Evolutionary conservation across 2,329 filamentous ascomycete genomes (phyloP), one percentile per base, ranked within the genome.

Genomic region (Diplodia sapinea): DNA sequence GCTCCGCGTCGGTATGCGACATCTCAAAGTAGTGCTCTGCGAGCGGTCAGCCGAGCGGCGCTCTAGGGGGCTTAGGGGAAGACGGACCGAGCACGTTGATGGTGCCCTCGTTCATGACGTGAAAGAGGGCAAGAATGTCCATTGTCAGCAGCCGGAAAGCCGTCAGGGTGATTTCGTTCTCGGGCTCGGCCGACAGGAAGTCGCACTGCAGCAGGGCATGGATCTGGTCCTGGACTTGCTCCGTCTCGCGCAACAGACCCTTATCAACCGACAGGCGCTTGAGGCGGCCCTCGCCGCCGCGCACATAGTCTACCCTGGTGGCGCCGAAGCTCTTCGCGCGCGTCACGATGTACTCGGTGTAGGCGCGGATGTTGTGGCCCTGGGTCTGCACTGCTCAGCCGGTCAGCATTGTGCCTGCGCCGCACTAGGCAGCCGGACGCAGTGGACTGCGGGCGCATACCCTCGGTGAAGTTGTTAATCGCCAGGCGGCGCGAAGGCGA

Each of bases 21-120:
- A 99, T 94, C 81, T 99, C 95, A 74, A 99, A 99, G 79, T 98
- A 99, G 79, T 96, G 92, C 73, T 95, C 93, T 96, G 70, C 26
- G 31, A 36, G 3, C 54, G 26, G 47, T 78, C 51, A 79, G 73
- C 57, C 69, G 20, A 11, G 26, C 33, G n/a, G 36, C 36, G 26
- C 9, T 12, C 43, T 12, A 40, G 15, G 59, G 59, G 59, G 57
- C 57, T 40, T 20, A 43, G 62, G 50, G 67, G 20, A 15, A 64
- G 65, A 75, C 88, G 71, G 83, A 96, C 94, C 93, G 68, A 99
- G 83, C 69, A 99, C 93, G 79, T 96, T 97, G 81, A 99, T 99
- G 76, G 97, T 92, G 59, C 92, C 95, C 80, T 97, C 93, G 76
- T 99, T 99, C 81, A 97, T 90, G 56, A 95, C 92, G 74, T 96